Conservation (phyloP, 352 stramenopile species). For the Phytophthora fragariae region DNA sequence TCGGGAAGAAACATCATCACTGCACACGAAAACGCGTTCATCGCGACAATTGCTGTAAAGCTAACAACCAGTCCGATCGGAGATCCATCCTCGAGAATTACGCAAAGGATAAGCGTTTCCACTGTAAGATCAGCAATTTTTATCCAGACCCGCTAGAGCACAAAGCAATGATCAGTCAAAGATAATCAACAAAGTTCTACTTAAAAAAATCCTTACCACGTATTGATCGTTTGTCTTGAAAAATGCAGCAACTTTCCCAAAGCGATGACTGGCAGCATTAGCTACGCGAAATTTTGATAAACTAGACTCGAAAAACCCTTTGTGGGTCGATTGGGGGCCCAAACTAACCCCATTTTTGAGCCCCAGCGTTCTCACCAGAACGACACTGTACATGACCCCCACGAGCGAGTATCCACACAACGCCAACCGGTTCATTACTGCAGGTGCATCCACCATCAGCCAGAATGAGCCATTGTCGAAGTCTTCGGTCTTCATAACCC, state of each 20-base stretch:
- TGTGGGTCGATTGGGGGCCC: background rate
- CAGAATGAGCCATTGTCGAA: slow-evolving; percentile 41
- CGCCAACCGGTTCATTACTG: background rate
- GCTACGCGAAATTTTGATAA: background rate
- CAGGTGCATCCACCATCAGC: slow-evolving; percentile 21
- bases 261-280: background rate
- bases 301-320: background rate
- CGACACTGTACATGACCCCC: slow-evolving; percentile 3
- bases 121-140: slow-evolving; percentile 14
- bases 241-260: background rate
- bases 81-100: slow-evolving; percentile 18
- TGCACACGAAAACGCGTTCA: slow-evolving; percentile 8
- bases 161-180: background rate
- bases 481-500: slow-evolving; percentile 22
- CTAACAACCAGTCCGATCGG: slow-evolving; percentile 5
- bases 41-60: slow-evolving; percentile 6
- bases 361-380: background rate
- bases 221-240: background rate
- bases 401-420: background rate
- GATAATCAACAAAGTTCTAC: background rate
- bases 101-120: background rate
- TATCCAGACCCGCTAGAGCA: slow-evolving; percentile 4
- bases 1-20: slow-evolving; percentile 11
- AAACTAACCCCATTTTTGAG: background rate
- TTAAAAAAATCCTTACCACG: background rate